Evolutionary conservation across 202 grass and related monocot genomes (phyloP), one percentile per base, ranked within the genome.

Genomic region (Elaeis oleifera): DNA sequence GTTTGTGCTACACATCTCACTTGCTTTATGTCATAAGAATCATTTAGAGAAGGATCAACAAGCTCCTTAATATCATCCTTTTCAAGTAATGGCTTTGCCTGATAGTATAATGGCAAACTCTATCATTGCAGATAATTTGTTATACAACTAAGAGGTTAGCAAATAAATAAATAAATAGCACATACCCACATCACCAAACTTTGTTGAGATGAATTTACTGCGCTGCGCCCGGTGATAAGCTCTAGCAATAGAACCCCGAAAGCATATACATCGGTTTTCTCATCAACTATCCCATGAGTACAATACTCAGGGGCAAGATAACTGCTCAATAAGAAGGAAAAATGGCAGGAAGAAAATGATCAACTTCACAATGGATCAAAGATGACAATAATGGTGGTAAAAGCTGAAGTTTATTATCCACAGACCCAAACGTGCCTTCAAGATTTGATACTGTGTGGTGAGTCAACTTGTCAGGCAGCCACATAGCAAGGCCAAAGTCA

Each of bases 401-500:
- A 11, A 50, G 16, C 17, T 3, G 22, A 63, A 19, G 17, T 24
- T 18, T 27, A 14, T n/a, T 11, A 56, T 18, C 21, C 24, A 29
- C 68, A 29, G 36, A 90, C 82, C 87, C 92, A 76, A 96, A 96
- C 15, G 87, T 86, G 23, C 91, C 87, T 74, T 91, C 91, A 44
- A 96, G 85, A 51, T 28, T 74, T n/a, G 81, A 71, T 64, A 89
- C 77, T 73, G 86, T 84, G 23, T 88, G 77, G 31, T 96, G 87
- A 24, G 81, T 91, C 57, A 85, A 15, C 52, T 75, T 80, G 16
- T 77, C 84, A 21, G 91, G 91, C 63, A 96, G 60, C 87, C 91
- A 89, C 64, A 83, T 74, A 0, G 91, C 91, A n/a, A 96, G 77
- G 23, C 92, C 92, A 59, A 96, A 96, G 65, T 96, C 92, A 54